These are phyloP conservation scores for Fagopyrum tataricum DNA, from an alignment of 148 eudicot genomes.

Conservation along the genomic window DNA sequence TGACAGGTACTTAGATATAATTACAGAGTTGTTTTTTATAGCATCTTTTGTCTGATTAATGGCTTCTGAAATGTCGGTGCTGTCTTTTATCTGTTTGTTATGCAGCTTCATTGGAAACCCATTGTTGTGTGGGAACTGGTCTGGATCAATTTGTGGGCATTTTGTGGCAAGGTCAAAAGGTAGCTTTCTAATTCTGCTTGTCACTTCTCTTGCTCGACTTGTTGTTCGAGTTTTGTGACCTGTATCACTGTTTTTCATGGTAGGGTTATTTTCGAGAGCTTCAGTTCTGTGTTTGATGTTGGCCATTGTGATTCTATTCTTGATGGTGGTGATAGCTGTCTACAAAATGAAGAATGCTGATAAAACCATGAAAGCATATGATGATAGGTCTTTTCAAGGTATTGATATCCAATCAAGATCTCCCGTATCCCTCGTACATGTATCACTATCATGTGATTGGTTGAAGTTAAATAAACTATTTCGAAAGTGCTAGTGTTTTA, in stretches of 20 bases:
- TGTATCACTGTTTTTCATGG: neutral
- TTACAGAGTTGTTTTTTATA: neutral
- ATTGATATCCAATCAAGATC: no score
- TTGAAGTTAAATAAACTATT: no score
- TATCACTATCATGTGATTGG: no score
- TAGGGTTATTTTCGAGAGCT: conserved; percentile 46
- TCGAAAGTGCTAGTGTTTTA: no score
- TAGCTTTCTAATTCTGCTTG: conserved; percentile 2
- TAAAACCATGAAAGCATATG: conserved; percentile 22
- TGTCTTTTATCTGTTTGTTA: neutral
- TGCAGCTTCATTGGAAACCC: conserved; percentile 66
- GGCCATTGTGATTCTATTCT: conserved; percentile 35
- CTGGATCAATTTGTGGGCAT: conserved; percentile 57
- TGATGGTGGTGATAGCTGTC: conserved; percentile 44
- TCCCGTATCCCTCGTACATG: no score
- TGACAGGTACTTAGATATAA: conserved; percentile 35
- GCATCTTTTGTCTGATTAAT: neutral
- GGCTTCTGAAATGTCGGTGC: neutral
- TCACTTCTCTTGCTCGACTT: neutral
- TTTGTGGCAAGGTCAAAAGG: conserved; percentile 34
- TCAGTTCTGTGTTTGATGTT: conserved; percentile 40
- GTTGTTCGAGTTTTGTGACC: neutral
- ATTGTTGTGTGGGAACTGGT: conserved; percentile 58
- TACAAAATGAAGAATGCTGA: conserved; percentile 40
- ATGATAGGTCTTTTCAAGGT: conserved; percentile 34